Evolutionary conservation across 495 filamentous ascomycete species (phyloP), one percentile per base, ranked within the genome.

Genomic region (Durotheca rogersii): DNA sequence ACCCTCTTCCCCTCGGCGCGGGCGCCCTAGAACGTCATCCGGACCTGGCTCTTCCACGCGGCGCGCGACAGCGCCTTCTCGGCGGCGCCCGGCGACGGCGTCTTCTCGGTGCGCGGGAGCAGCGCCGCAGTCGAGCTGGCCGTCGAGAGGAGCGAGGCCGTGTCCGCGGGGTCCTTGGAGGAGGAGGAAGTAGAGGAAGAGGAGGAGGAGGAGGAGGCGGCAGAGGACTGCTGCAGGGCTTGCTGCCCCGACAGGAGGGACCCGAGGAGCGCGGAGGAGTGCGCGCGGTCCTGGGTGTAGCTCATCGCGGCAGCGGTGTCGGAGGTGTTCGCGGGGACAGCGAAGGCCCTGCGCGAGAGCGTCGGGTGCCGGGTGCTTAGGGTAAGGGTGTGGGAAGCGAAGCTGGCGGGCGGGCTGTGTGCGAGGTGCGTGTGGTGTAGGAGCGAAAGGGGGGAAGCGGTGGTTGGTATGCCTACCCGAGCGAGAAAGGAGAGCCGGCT

Each of bases 111-210:
- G n/a, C n/a, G n/a, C 62, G 65, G 66, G 39, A 70, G 48, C 3
- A 70, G 34, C 1, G 58, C 56, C 18, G 61, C 52, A 7, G 56
- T 60, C n/a, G n/a, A n/a, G 16, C 62, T 66, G 5, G 61, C 60
- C 19, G 63, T 63, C 29, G 59, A 66, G 43, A 56, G 41, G 20
- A 64, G 57, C 23, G 67, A 70, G 4, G 54, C 56, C 1, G 56
- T 41, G 36, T 70, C 67, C 17, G 50, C n/a, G n/a, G n/a, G n/a
- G n/a, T n/a, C n/a, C n/a, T n/a, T 20, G n/a, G 34, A 6, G 2
- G 21, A 15, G 11, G 51, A 19, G n/a, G 17, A 41, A 6, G 18
- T n/a, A 7, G 23, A 45, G 11, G 38, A 19, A n/a, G n/a, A 53
- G n/a, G 27, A 6, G n/a, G 31, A 16, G n/a, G 34, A 6, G 2